Evolutionary conservation across 495 filamentous ascomycete species (phyloP).

Genomic region (Collariella sp.): DNA sequence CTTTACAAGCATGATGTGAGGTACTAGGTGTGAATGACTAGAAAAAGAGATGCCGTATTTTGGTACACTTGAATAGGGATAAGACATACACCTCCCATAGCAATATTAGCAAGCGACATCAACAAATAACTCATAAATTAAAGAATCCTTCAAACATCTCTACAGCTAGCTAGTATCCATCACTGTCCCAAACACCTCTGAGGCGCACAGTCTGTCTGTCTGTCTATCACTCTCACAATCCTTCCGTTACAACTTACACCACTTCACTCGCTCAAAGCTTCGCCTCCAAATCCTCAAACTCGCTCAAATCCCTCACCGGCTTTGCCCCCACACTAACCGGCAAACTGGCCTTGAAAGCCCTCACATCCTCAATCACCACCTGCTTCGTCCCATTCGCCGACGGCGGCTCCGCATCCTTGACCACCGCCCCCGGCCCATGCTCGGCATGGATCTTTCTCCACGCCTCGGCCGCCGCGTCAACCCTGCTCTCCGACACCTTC

Average conservation of each 20-base stretch:
- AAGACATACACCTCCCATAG: no score
- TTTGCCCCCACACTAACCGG: constrained; percentile 59
- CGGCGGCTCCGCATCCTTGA: constrained; percentile 34
- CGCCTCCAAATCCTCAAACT: constrained; percentile 71
- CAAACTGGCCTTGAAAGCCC: constrained; percentile 66
- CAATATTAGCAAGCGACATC: no score
- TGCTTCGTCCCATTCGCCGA: constrained; percentile 39
- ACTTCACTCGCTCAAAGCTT: constrained; percentile 44
- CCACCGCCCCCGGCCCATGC: constrained; percentile 29
- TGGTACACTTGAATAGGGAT: no score
- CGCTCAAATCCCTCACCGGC: constrained; percentile 64
- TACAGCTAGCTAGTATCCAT: no score
- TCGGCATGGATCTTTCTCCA: constrained; percentile 46
- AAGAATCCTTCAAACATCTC: no score
- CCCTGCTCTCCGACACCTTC: constrained; percentile 29
- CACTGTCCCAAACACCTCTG: no score
- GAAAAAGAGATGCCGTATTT: no score
- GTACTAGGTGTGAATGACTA: no score
- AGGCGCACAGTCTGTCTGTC: no score
- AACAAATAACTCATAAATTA: no score
- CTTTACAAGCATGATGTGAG: no score
- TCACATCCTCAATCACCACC: constrained; percentile 60
- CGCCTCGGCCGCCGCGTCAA: constrained; percentile 22
- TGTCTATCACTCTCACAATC: neutral
- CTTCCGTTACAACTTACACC: neutral